These are phyloP conservation scores for Penicillium sp. DNA, from an alignment of 2,329 filamentous ascomycete species.

Conservation along the genomic window DNA sequence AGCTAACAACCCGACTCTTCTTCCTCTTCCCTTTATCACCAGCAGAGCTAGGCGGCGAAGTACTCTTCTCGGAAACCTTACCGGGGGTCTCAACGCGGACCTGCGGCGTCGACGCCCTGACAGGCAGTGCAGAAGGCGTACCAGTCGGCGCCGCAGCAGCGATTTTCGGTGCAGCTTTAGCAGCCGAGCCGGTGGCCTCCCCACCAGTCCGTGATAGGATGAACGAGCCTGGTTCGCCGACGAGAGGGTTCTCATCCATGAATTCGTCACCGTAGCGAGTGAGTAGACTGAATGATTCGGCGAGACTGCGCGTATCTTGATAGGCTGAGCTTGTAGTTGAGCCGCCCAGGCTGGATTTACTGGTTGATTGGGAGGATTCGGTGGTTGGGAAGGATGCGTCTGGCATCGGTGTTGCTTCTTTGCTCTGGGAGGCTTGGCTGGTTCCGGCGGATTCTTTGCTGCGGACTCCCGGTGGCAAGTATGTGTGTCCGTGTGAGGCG, in stretches of 20 bases:
- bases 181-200: conserved; percentile 25
- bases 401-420: conserved; percentile 48
- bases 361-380: conserved; percentile 21
- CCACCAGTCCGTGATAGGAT: conserved; percentile 47
- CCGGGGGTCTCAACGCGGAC: conserved; percentile 32
- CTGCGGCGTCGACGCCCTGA: conserved; percentile 29
- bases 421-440: conserved; percentile 42
- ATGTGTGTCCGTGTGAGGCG: conserved; percentile 59
- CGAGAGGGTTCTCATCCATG: conserved; percentile 62
- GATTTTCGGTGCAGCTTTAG: conserved; percentile 19
- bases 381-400: conserved; percentile 18
- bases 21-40: conserved; percentile 36
- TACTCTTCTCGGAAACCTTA: conserved; percentile 30
- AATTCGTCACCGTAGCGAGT: conserved; percentile 58
- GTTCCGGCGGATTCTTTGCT: conserved; percentile 25
- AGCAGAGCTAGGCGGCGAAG: conserved; percentile 31
- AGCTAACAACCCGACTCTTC: conserved; percentile 33
- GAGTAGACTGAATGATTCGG: conserved; percentile 50
- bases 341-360: conserved; percentile 26
- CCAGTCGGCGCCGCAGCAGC: neutral
- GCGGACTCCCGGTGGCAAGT: conserved; percentile 50
- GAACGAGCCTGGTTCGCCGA: conserved; percentile 62
- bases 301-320: conserved; percentile 41
- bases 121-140: conserved; percentile 12
- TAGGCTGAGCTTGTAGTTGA: conserved; percentile 23